phyloP scores from a whole-genome alignment of 1,139 yeast genomes.

The Kodamaea suecica region DNA sequence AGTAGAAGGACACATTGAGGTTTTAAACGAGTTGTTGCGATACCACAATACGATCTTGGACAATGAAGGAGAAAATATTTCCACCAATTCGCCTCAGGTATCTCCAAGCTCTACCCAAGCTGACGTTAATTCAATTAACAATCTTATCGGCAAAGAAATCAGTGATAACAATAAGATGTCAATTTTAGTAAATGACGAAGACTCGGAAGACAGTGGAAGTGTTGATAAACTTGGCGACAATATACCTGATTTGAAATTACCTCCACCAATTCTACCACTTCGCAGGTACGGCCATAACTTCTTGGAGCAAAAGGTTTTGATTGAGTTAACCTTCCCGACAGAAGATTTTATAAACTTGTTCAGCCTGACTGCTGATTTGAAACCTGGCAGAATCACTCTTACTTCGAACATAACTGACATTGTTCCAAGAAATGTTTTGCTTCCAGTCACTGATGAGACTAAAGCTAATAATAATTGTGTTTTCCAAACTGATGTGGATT shows the following conservation, averaged over 20 bases:
- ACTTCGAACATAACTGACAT: conserved; percentile 68
- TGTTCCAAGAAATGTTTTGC: conserved; percentile 78
- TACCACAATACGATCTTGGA: conserved; percentile 19
- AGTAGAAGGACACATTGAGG: conserved; percentile 87
- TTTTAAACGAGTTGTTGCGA: conserved; percentile 60
- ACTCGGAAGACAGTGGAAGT: conserved; percentile 40
- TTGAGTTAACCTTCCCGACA: conserved; percentile 68
- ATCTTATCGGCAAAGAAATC: conserved; percentile 5
- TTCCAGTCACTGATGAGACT: conserved; percentile 75
- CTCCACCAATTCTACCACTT: conserved; percentile 93
- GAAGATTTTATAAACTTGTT: conserved; percentile 56
- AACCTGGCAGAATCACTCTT: conserved; percentile 65
- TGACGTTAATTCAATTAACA: conserved; percentile 5
- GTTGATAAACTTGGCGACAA: conserved; percentile 48
- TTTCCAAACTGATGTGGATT: conserved; percentile 81
- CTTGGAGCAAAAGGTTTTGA: conserved; percentile 80
- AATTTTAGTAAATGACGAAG: conserved; percentile 33
- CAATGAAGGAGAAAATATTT: conserved; percentile 1
- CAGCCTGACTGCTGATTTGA: conserved; percentile 42
- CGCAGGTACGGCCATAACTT: conserved; percentile 95
- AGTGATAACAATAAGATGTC: conserved; percentile 16
- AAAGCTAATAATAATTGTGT: conserved; percentile 55
- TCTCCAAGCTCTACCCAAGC: background rate
- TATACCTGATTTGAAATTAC: conserved; percentile 86
- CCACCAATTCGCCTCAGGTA: conserved; percentile 1